Evolutionary conservation across 192 early-diverging fungal species (phyloP).

Genomic region (Coemansia sp.): DNA sequence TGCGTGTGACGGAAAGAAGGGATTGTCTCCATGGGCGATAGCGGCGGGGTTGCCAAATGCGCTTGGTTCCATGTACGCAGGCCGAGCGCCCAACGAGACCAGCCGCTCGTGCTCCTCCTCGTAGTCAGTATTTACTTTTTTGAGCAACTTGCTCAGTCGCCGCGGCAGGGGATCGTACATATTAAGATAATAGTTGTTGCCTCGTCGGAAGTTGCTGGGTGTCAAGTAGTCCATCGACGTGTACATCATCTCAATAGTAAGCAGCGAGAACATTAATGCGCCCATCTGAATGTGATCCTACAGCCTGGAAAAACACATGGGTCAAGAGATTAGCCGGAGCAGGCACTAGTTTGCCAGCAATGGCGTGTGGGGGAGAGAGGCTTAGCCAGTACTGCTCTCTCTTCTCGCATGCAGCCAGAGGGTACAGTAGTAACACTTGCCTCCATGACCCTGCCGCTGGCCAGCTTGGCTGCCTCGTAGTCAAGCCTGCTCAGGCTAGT

Average conservation of each 20-base stretch:
- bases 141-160: slow-evolving; percentile 36
- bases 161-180: slow-evolving; percentile 45
- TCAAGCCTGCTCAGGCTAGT: slow-evolving; percentile 48
- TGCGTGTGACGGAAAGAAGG: not conserved
- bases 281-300: slow-evolving; percentile 55
- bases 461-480: slow-evolving; percentile 51
- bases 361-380: not conserved
- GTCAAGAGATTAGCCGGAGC: slow-evolving; percentile 7
- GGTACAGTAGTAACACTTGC: slow-evolving; percentile 15
- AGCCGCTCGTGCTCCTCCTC: slow-evolving; percentile 44
- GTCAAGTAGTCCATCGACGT: slow-evolving; percentile 57
- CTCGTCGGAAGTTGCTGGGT: slow-evolving; percentile 45
- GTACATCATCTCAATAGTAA: slow-evolving; percentile 56
- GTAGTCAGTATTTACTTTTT: slow-evolving; percentile 38
- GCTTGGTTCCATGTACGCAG: slow-evolving; percentile 2
- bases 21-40: not conserved
- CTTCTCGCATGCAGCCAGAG: not conserved
- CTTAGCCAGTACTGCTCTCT: not conserved
- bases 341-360: not conserved
- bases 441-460: slow-evolving; percentile 56
- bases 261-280: slow-evolving; percentile 53
- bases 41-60: not conserved
- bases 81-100: slow-evolving; percentile 17
- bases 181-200: slow-evolving; percentile 41
- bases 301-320: not conserved